Percentiles rank a stretch among this genome's conserved stretches.
Conservation (phyloP, 1,284 basidiomycete genomes). For the Inonotus hispidus region DNA sequence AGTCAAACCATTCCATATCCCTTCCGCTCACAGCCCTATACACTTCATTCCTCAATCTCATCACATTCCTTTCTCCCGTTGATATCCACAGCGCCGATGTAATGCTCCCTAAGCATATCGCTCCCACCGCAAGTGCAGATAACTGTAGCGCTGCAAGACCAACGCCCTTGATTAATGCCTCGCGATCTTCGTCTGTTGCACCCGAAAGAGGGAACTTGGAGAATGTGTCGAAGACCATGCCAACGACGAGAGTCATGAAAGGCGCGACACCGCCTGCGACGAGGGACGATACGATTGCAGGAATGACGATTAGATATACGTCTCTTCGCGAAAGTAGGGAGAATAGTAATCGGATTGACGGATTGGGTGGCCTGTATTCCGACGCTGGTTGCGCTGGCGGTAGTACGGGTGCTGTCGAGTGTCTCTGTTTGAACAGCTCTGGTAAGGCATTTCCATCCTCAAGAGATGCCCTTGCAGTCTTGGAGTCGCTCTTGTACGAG, state of each 20-base stretch:
- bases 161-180: conserved; percentile 53
- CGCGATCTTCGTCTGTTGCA: conserved; percentile 33
- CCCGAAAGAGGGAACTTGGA: conserved; percentile 42
- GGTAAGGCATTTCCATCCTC: background rate
- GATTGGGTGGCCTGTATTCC: conserved; percentile 22
- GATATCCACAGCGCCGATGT: conserved; percentile 84
- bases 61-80: conserved; percentile 78
- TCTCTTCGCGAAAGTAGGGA: conserved; percentile 56
- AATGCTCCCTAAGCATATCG: conserved; percentile 68
- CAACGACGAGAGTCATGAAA: conserved; percentile 90
- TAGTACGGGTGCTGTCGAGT: background rate
- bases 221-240: conserved; percentile 82
- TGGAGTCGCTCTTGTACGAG: background rate
- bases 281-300: conserved; percentile 67
- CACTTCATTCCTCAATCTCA: conserved; percentile 62
- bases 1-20: conserved; percentile 85
- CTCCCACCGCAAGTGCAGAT: conserved; percentile 63
- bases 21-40: conserved; percentile 68
- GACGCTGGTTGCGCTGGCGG: background rate
- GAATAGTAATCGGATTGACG: conserved; percentile 59
- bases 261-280: conserved; percentile 78
- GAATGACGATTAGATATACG: conserved; percentile 56
- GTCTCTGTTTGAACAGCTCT: background rate
- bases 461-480: background rate
- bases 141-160: conserved; percentile 66